A percentile compares a stretch with the other conserved stretches of the same genome.
These are phyloP conservation scores for Oxalis stricta DNA, from an alignment of 441 rosid species.

Conservation along the genomic window DNA sequence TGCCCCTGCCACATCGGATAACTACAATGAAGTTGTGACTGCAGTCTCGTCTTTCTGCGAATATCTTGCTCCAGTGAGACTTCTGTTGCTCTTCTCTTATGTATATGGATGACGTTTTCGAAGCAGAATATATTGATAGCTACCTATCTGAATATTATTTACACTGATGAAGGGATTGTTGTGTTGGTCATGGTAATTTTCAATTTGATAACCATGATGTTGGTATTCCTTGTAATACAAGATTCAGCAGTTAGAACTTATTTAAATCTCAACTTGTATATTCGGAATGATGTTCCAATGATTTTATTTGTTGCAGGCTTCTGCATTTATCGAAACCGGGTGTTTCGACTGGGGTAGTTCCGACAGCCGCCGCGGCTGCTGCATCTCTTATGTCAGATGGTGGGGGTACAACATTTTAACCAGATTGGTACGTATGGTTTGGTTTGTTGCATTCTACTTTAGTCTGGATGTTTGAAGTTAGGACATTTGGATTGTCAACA, in stretches of 20 bases:
- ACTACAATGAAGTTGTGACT: conserved; percentile 64
- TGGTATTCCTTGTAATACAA: not conserved
- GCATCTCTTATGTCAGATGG: conserved; percentile 99
- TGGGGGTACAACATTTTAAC: conserved; percentile 62
- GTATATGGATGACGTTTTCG: not conserved
- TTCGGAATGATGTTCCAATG: not conserved
- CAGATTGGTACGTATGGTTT: no score
- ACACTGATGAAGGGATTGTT: no score
- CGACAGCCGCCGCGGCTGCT: conserved; percentile 93
- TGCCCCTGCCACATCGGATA: conserved; percentile 83
- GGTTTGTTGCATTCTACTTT: no score
- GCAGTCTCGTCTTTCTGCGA: conserved; percentile 88
- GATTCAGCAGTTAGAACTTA: not conserved
- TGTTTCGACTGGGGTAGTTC: conserved; percentile 71
- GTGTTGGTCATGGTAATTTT: no score
- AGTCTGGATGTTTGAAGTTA: no score
- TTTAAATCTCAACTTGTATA: no score
- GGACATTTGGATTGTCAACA: no score
- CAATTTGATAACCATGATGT: not conserved
- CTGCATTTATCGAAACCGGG: conserved; percentile 83
- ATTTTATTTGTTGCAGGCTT: conserved; percentile 36
- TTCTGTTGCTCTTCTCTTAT: not conserved
- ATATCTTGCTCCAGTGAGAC: conserved; percentile 83
- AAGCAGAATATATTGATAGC: not conserved
- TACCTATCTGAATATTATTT: no score